Base-by-base conservation (phyloP, 495 filamentous ascomycete species). In the Lophiostoma macrostomum region DNA sequence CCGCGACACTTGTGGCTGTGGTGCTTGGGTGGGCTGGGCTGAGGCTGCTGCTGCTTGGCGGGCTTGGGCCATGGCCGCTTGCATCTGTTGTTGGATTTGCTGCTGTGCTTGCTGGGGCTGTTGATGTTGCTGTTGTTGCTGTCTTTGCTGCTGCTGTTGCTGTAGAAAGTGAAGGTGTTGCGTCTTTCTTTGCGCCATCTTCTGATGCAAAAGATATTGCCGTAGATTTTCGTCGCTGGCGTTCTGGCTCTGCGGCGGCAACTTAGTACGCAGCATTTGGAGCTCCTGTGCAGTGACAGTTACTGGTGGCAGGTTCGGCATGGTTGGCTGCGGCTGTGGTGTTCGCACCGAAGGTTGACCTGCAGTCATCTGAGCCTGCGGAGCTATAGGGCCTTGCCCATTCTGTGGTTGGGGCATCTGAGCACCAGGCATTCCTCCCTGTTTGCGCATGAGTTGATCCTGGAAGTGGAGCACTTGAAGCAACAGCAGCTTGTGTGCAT, bases 101-200 rank as follows among this genome's bases (percentile, higher is more conserved):
- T 72, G 72, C 37, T 63, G 69, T 32, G 71, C 63, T 31, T 65
- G 66, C 31, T 73, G 72, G 18, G 35, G 58, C 45, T n/a, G n/a
- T n/a, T n/a, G n/a, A 40, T 23, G 11, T 24, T 43, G 43, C 40
- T 72, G 67, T 68, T 67, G 30, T 69, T 71, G 36, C 49, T 67
- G 39, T 20, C 47, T 42, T 31, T 32, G 13, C 30, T 43, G 39
- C 52, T 50, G 1, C 44, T 47, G 53, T 13, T 47, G 43, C n/a
- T 46, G 30, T 23, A 31, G 36, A 22, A 64, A 37, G 16, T 51
- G n/a, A n/a, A n/a, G n/a, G n/a, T n/a, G 18, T 68, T 58, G 5
- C 75, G 18, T 22, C 38, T 45, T 44, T 20, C 47, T 42, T 31
- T 32, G 13, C 30, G 38, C 40, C 52, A 53, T 2, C 44, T 47